These are phyloP conservation scores for Capsicum rhomboideum DNA, from an alignment of 257 asterid species.

Conservation along the genomic window DNA sequence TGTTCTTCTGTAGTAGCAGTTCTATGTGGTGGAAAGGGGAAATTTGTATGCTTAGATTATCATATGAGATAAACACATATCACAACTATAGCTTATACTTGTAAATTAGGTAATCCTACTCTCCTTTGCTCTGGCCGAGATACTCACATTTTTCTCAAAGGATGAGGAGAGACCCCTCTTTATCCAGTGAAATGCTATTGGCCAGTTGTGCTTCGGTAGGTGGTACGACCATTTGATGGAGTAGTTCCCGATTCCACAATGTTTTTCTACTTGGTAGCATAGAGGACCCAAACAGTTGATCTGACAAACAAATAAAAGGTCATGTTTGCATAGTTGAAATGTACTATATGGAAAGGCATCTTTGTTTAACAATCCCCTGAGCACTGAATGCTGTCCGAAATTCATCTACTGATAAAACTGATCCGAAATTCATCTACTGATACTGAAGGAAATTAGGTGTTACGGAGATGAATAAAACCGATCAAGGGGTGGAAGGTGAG, in stretches of 20 bases:
- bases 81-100: background rate
- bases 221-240: background rate
- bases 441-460: background rate
- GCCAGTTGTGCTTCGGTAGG: background rate
- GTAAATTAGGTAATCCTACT: background rate
- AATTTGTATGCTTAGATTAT: background rate
- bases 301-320: background rate
- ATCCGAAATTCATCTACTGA: background rate
- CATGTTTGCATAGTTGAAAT: background rate
- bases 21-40: background rate
- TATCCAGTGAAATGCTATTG: background rate
- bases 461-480: background rate
- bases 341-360: background rate
- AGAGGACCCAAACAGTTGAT: background rate
- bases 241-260: background rate
- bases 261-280: background rate
- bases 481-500: background rate
- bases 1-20: background rate
- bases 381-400: background rate
- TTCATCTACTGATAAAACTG: background rate
- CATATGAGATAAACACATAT: background rate
- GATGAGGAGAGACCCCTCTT: background rate
- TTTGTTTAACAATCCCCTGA: background rate
- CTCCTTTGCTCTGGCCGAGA: background rate
- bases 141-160: background rate